A percentile compares a stretch with the other conserved stretches of the same genome.
Evolutionary conservation across 2,329 filamentous ascomycete species (phyloP).

Genomic region (Penicillium crustosum): DNA sequence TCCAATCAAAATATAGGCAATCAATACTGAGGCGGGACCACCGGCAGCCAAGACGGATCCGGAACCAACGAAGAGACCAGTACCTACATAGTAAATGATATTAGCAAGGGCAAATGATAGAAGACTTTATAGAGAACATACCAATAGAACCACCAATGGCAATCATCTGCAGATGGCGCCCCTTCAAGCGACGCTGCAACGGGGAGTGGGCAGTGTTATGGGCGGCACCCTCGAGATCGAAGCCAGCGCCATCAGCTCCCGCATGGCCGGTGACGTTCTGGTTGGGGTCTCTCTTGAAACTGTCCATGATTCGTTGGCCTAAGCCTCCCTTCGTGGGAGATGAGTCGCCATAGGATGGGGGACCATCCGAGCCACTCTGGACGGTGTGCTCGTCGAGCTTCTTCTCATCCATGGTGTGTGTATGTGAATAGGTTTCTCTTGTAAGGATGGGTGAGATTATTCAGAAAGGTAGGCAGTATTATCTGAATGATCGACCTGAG

Average conservation of each 20-base stretch:
- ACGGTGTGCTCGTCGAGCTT: conserved; percentile 25
- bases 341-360: conserved; percentile 35
- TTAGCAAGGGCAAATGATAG: conserved; percentile 11
- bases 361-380: conserved; percentile 24
- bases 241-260: conserved; percentile 56
- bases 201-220: conserved; percentile 68
- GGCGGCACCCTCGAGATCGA: conserved; percentile 63
- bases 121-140: conserved; percentile 31
- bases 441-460: background rate
- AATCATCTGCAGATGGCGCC: conserved; percentile 93
- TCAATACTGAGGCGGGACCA: conserved; percentile 73
- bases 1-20: conserved; percentile 78
- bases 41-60: conserved; percentile 68
- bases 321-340: conserved; percentile 24
- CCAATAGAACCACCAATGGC: conserved; percentile 91
- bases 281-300: conserved; percentile 49
- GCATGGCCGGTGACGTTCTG: conserved; percentile 35
- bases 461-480: background rate
- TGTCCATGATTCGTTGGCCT: conserved; percentile 38
- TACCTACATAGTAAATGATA: conserved; percentile 51
- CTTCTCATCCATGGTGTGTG: conserved; percentile 35
- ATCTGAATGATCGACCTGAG: background rate
- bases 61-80: conserved; percentile 83
- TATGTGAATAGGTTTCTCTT: background rate
- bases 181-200: conserved; percentile 74